These are phyloP conservation scores for Cryptococcus deneoformans DNA, from an alignment of 1,284 basidiomycete species.

Conservation along the genomic window DNA sequence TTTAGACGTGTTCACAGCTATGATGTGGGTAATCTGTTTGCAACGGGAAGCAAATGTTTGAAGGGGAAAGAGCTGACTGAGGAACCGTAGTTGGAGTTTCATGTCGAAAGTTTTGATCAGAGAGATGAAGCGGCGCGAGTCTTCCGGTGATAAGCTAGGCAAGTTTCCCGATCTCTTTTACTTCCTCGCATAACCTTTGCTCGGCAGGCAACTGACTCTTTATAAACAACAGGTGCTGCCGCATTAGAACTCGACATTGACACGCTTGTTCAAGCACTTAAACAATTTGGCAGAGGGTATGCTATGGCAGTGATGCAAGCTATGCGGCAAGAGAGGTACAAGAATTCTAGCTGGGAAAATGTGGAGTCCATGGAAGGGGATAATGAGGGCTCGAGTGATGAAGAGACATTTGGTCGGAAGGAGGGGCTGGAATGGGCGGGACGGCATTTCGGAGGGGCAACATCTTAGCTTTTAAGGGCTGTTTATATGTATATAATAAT, in stretches of 20 bases:
- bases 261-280: slow-evolving; percentile 25
- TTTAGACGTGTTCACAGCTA: slow-evolving; percentile 38
- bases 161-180: slow-evolving; percentile 2
- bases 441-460: no score
- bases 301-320: slow-evolving; percentile 29
- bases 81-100: slow-evolving; percentile 29
- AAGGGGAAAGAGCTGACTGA: neutral
- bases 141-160: slow-evolving; percentile 20
- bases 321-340: slow-evolving; percentile 22
- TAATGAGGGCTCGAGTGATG: slow-evolving; percentile 4
- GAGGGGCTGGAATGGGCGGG: neutral
- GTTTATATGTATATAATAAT: no score
- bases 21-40: slow-evolving; percentile 26
- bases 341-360: slow-evolving; percentile 20
- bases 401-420: neutral
- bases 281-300: slow-evolving; percentile 24
- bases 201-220: no score
- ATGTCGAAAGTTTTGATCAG: slow-evolving; percentile 37
- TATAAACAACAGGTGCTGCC: slow-evolving; percentile 9
- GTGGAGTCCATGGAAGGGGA: slow-evolving; percentile 24
- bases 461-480: no score
- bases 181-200: neutral
- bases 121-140: slow-evolving; percentile 35
- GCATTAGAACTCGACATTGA: slow-evolving; percentile 33
- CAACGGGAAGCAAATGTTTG: neutral